Conservation (phyloP, 208 protist species). For the Polymyxa betae region DNA sequence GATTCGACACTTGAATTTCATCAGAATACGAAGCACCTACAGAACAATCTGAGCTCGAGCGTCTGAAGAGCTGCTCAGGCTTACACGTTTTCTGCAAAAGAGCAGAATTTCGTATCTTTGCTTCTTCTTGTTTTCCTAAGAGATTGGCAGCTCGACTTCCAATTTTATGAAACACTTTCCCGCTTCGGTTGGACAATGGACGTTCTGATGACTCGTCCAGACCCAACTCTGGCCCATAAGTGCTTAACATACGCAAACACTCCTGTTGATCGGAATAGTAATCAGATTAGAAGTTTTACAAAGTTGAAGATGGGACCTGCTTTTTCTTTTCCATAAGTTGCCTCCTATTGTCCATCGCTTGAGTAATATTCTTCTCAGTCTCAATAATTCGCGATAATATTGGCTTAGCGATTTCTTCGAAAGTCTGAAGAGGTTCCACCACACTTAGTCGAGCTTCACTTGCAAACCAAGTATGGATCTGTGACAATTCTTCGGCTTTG, state of each 20-base stretch:
- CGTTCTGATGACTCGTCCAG: constrained; percentile 21
- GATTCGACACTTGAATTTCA: neutral
- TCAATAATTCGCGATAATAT: neutral
- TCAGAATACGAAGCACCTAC: neutral
- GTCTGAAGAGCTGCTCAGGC: neutral
- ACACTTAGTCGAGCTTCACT: constrained; percentile 21
- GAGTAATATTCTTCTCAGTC: neutral
- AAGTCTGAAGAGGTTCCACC: constrained; percentile 37
- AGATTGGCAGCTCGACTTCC: neutral
- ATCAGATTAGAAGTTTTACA: neutral
- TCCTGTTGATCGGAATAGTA: neutral
- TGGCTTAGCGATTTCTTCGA: constrained; percentile 48
- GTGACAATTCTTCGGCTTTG: constrained; percentile 11
- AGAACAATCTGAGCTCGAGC: neutral
- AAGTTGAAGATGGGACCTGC: neutral
- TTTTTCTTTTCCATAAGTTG: constrained; percentile 10
- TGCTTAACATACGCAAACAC: neutral
- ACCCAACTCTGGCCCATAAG: neutral
- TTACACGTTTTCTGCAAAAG: constrained; percentile 7
- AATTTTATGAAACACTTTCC: constrained; percentile 35
- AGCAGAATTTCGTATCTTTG: neutral
- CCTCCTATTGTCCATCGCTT: neutral
- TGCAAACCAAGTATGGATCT: constrained; percentile 37
- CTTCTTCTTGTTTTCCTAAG: constrained; percentile 10
- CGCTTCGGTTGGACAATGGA: neutral